Evolutionary conservation across 1,139 yeast species (phyloP).

Genomic region (Candida sp.): DNA sequence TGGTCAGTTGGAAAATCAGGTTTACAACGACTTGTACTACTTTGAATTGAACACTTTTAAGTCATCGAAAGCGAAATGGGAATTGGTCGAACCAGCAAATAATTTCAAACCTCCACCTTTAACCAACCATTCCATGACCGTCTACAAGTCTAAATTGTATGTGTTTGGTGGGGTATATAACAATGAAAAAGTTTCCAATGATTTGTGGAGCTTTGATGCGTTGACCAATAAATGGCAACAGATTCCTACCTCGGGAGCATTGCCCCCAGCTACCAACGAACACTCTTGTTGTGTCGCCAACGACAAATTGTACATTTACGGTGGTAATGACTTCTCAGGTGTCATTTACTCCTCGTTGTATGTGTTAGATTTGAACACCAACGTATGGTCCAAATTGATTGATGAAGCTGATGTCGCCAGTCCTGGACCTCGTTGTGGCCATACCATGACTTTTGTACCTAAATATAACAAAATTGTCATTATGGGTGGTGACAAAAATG

Average conservation of each 20-base stretch:
- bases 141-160: slow-evolving; percentile 76
- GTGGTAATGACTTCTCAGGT: slow-evolving; percentile 85
- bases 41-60: slow-evolving; percentile 90
- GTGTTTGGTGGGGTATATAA: slow-evolving; percentile 92
- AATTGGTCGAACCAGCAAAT: slow-evolving; percentile 55
- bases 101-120: slow-evolving; percentile 79
- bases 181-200: slow-evolving; percentile 70
- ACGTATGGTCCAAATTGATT: slow-evolving; percentile 70
- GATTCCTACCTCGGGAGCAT: slow-evolving; percentile 47
- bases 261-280: slow-evolving; percentile 88
- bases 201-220: slow-evolving; percentile 83
- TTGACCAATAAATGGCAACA: slow-evolving; percentile 63
- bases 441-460: slow-evolving; percentile 72
- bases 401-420: slow-evolving; percentile 33
- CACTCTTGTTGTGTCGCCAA: slow-evolving; percentile 83
- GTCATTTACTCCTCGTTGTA: slow-evolving; percentile 64
- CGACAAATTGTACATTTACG: slow-evolving; percentile 80
- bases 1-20: slow-evolving; percentile 89
- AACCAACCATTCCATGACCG: slow-evolving; percentile 87
- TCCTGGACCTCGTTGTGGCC: slow-evolving; percentile 95
- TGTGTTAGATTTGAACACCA: slow-evolving; percentile 72
- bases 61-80: slow-evolving; percentile 84
- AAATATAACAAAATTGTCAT: slow-evolving; percentile 68
- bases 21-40: slow-evolving; percentile 79
- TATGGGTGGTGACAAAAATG: slow-evolving; percentile 90